phyloP scores from a whole-genome alignment of 2,329 filamentous ascomycete genomes.

The Aspergillus ochraceoroseus region DNA sequence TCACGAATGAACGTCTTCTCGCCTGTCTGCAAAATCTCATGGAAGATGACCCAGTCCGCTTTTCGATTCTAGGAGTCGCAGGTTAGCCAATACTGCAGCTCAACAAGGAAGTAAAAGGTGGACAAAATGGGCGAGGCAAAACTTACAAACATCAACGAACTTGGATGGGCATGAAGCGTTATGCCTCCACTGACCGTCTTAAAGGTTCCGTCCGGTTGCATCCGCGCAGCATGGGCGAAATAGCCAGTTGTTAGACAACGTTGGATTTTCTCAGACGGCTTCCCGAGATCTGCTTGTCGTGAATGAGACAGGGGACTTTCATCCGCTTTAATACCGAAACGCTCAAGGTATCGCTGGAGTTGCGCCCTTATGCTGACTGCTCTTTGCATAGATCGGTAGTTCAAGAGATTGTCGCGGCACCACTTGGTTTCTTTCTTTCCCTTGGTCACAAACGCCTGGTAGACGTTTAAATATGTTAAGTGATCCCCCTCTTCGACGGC shows the following conservation, averaged over 20 bases:
- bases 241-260: conserved; percentile 84
- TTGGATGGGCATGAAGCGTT: conserved; percentile 81
- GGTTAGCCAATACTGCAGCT: conserved; percentile 11
- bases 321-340: conserved; percentile 68
- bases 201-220: conserved; percentile 90
- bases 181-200: conserved; percentile 75
- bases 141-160: conserved; percentile 77
- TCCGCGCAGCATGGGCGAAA: conserved; percentile 87
- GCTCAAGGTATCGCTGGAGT: conserved; percentile 78
- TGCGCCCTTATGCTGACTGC: conserved; percentile 84
- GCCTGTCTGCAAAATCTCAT: conserved; percentile 84
- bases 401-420: conserved; percentile 80
- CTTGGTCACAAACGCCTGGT: conserved; percentile 76
- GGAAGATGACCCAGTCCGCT: conserved; percentile 93
- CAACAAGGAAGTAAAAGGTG: neutral
- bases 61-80: conserved; percentile 63
- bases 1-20: conserved; percentile 87
- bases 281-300: conserved; percentile 32
- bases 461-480: conserved; percentile 87
- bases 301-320: conserved; percentile 49
- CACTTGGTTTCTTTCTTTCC: conserved; percentile 80
- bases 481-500: conserved; percentile 93
- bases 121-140: neutral
- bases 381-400: conserved; percentile 75
- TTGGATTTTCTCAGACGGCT: conserved; percentile 67